These are phyloP conservation scores for Clausena lansium DNA, from an alignment of 345 rosid genomes.

Conservation along the genomic window DNA sequence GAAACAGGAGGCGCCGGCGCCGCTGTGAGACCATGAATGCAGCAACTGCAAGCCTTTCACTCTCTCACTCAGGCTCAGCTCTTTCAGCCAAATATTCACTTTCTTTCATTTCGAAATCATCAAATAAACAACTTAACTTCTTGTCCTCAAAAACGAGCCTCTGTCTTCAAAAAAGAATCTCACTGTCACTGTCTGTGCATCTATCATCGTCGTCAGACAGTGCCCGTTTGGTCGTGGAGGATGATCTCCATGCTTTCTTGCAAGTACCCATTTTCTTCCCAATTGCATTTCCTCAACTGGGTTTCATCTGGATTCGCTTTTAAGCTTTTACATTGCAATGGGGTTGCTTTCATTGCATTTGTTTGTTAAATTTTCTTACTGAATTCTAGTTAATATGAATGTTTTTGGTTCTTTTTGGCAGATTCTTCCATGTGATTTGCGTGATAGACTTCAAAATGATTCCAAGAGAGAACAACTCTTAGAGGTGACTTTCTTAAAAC, in stretches of 20 bases:
- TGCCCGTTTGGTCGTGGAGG: conserved; percentile 32
- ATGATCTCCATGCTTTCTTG: conserved; percentile 48
- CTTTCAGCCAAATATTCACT: neutral
- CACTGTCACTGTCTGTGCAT: neutral
- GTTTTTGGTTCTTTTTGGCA: conserved; percentile 15
- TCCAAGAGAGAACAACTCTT: conserved; percentile 49
- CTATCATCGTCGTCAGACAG: conserved; percentile 12
- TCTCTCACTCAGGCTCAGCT: neutral
- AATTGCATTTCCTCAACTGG: conserved; percentile 3
- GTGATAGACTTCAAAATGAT: conserved; percentile 40
- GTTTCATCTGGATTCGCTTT: neutral
- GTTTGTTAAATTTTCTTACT: neutral
- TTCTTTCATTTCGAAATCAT: neutral
- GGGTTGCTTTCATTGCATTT: neutral
- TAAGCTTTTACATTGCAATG: neutral
- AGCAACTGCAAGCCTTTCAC: neutral
- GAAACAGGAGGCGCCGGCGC: neutral
- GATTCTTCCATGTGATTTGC: conserved; percentile 62
- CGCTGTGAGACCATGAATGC: neutral
- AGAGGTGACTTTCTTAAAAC: conserved; percentile 37
- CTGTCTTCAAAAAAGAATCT: neutral
- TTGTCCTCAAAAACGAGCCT: neutral
- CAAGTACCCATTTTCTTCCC: conserved; percentile 28
- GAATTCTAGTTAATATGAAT: neutral
- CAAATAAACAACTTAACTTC: neutral